Evolutionary conservation across 148 eudicot species (phyloP).

Genomic region (Spergularia marina): DNA sequence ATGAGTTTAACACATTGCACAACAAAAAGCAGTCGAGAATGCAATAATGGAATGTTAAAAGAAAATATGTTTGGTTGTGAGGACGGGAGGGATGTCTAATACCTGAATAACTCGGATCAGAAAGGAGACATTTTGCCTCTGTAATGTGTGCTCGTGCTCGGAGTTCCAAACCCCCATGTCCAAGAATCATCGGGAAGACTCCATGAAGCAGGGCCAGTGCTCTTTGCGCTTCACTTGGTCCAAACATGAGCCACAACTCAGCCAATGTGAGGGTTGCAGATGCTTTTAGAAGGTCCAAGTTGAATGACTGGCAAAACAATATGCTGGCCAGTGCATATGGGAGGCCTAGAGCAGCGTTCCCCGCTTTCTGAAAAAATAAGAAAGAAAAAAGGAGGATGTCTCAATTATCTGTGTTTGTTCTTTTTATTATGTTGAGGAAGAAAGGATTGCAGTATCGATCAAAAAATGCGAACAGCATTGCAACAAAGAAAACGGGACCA

Average conservation of each 20-base stretch:
- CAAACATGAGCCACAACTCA: conserved; percentile 86
- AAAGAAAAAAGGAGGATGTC: background rate
- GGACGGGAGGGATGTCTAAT: background rate
- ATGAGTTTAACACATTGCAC: background rate
- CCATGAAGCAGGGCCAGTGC: conserved; percentile 72
- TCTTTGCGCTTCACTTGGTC: conserved; percentile 72
- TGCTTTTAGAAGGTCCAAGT: conserved; percentile 97
- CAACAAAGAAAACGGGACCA: background rate
- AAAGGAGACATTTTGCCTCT: conserved; percentile 88
- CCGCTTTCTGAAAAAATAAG: conserved; percentile 61
- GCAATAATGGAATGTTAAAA: background rate
- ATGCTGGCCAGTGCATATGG: conserved; percentile 96
- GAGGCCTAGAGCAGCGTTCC: conserved; percentile 85
- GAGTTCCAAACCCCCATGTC: conserved; percentile 96
- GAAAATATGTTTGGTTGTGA: background rate
- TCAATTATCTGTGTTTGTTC: background rate
- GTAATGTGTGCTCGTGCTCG: conserved; percentile 80
- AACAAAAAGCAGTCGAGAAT: background rate
- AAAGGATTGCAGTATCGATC: too few species aligned
- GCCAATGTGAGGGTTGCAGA: conserved; percentile 83
- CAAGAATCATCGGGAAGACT: conserved; percentile 81
- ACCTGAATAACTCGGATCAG: conserved; percentile 80
- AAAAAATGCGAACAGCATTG: background rate
- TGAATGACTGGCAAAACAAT: conserved; percentile 84
- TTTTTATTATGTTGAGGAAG: too few species aligned